Conservation (phyloP, 108 stramenopile genomes). For the Cyclotella distinguenda region DNA sequence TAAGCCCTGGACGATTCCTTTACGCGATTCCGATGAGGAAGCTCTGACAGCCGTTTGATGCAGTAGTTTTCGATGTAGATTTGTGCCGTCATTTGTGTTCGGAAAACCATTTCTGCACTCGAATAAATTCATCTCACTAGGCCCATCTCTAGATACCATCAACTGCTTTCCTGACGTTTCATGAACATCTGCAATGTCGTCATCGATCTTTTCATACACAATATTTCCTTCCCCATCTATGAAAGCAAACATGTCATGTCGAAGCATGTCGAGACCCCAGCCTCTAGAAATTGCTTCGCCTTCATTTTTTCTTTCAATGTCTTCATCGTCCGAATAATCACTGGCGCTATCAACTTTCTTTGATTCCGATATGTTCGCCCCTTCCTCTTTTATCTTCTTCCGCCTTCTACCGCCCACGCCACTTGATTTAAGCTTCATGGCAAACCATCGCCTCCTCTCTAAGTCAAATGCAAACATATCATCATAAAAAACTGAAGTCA, state of each 20-base stretch:
- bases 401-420: conserved; percentile 47
- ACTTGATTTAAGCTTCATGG: conserved; percentile 57
- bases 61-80: neutral
- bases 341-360: conserved; percentile 33
- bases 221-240: conserved; percentile 88
- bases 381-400: conserved; percentile 36
- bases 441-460: conserved; percentile 86
- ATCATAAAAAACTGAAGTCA: conserved; percentile 84
- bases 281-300: conserved; percentile 52
- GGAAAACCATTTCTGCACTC: neutral
- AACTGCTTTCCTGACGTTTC: conserved; percentile 19
- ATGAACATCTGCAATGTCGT: conserved; percentile 21
- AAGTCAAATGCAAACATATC: conserved; percentile 83
- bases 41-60: neutral
- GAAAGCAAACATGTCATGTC: conserved; percentile 88
- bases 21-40: conserved; percentile 16
- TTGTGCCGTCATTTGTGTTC: neutral
- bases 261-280: conserved; percentile 81
- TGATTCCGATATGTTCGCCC: conserved; percentile 28
- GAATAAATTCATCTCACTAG: conserved; percentile 7
- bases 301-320: conserved; percentile 16
- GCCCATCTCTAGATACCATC: conserved; percentile 18
- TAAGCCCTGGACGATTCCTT: conserved; percentile 38
- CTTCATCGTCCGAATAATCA: conserved; percentile 41
- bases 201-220: conserved; percentile 80